Conservation (phyloP, 257 asterid genomes). For the Gentiana straminea region DNA sequence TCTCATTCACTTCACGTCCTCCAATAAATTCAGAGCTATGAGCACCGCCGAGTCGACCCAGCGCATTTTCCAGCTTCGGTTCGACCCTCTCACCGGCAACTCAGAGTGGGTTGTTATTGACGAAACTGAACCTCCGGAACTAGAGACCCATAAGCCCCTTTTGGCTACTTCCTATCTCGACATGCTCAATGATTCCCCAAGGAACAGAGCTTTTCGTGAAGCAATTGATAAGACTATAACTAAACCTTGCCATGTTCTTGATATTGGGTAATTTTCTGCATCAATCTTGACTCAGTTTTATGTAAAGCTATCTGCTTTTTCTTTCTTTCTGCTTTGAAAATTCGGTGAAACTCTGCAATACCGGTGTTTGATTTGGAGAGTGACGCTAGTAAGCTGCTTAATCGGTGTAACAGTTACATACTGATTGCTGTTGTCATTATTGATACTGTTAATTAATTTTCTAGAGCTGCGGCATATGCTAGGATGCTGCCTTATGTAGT, state of each 20-base stretch:
- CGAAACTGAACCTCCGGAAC: constrained; percentile 29
- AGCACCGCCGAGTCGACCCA: constrained; percentile 32
- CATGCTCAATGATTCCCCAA: constrained; percentile 82
- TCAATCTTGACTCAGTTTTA: neutral
- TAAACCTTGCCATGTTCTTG: constrained; percentile 86
- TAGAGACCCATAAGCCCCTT: constrained; percentile 31
- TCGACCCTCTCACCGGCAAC: constrained; percentile 67
- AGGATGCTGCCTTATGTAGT: no score
- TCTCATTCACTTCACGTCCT: neutral
- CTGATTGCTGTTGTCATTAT: no score
- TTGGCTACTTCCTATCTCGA: constrained; percentile 81
- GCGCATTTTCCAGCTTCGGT: constrained; percentile 68
- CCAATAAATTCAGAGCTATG: constrained; percentile 19
- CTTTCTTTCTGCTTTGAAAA: neutral
- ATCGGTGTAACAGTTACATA: no score
- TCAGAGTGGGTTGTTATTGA: constrained; percentile 85
- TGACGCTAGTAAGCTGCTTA: no score
- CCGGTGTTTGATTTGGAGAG: no score
- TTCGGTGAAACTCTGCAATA: no score
- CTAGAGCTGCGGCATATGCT: no score
- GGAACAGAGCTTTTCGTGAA: constrained; percentile 55
- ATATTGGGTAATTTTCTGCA: constrained; percentile 57
- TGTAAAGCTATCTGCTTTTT: neutral
- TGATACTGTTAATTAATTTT: no score
- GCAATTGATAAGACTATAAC: constrained; percentile 78